phyloP scores from a whole-genome alignment of 2,329 filamentous ascomycete species.

The Colletotrichum magnum region DNA sequence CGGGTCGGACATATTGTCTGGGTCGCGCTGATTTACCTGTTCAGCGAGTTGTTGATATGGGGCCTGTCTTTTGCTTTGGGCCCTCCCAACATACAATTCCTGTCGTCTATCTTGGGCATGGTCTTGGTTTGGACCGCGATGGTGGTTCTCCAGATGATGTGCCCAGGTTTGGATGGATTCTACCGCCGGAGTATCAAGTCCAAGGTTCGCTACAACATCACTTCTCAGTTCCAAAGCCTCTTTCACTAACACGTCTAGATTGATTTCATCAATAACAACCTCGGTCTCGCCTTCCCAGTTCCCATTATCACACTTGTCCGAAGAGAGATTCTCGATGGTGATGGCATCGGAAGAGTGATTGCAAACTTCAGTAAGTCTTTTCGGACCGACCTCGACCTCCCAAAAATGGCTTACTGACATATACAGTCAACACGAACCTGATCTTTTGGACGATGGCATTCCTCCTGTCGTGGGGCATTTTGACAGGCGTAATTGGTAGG shows the following conservation, averaged over 20 bases:
- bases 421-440: constrained; percentile 52
- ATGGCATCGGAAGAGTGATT: constrained; percentile 58
- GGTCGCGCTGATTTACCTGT: constrained; percentile 55
- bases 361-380: constrained; percentile 58
- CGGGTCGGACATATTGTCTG: constrained; percentile 47
- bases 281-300: constrained; percentile 65
- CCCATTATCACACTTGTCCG: constrained; percentile 63
- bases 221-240: background rate
- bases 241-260: constrained; percentile 52
- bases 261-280: constrained; percentile 65
- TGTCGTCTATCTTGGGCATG: constrained; percentile 65
- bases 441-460: constrained; percentile 53
- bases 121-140: constrained; percentile 54
- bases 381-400: background rate
- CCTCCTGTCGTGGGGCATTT: constrained; percentile 36
- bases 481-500: constrained; percentile 3
- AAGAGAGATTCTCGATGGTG: constrained; percentile 49
- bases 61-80: constrained; percentile 55
- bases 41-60: constrained; percentile 62
- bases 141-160: constrained; percentile 44
- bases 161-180: constrained; percentile 42
- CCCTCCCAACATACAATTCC: constrained; percentile 55
- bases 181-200: constrained; percentile 51
- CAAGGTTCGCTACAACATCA: constrained; percentile 46
- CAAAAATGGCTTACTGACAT: background rate